A percentile compares a stretch with the other conserved stretches of the same genome.
Evolutionary conservation across 2,329 filamentous ascomycete genomes (phyloP).

Genomic region (Sphaerostilbella broomeana): DNA sequence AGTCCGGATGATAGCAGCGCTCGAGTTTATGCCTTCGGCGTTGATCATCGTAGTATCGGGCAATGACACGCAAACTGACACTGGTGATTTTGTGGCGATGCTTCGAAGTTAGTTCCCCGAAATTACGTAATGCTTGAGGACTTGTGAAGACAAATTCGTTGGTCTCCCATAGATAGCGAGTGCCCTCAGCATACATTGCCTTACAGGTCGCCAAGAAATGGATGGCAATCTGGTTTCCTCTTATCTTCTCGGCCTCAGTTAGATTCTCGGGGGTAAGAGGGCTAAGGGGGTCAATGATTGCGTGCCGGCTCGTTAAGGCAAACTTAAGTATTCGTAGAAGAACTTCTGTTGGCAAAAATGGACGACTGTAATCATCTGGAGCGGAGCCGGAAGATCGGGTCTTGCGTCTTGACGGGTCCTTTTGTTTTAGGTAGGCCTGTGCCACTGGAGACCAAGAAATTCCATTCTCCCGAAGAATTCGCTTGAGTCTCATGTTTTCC

Average conservation of each 20-base stretch:
- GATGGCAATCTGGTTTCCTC: conserved; percentile 45
- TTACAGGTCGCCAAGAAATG: conserved; percentile 47
- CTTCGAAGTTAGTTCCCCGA: conserved; percentile 37
- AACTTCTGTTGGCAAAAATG: conserved; percentile 46
- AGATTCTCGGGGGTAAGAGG: conserved; percentile 37
- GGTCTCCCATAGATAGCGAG: conserved; percentile 42
- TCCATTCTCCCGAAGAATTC: conserved; percentile 44
- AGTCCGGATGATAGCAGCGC: conserved; percentile 35
- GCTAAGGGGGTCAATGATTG: conserved; percentile 50
- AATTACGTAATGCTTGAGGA: conserved; percentile 42
- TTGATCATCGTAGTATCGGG: conserved; percentile 49
- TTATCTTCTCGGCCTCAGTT: conserved; percentile 36
- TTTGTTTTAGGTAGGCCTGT: conserved; percentile 27
- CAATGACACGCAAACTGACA: conserved; percentile 47
- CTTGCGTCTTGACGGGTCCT: conserved; percentile 28
- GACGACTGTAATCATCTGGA: conserved; percentile 25
- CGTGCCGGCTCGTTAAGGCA: conserved; percentile 40
- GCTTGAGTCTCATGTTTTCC: conserved; percentile 45
- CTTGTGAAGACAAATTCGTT: conserved; percentile 51
- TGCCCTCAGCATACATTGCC: conserved; percentile 44
- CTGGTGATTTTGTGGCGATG: conserved; percentile 39
- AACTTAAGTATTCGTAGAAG: conserved; percentile 46
- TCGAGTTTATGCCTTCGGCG: conserved; percentile 36
- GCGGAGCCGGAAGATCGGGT: conserved; percentile 25
- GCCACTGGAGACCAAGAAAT: conserved; percentile 43